A percentile compares a stretch with the other conserved stretches of the same genome.
Evolutionary conservation across 1,139 yeast species (phyloP).

Genomic region (Entelexis paramagnoliae): DNA sequence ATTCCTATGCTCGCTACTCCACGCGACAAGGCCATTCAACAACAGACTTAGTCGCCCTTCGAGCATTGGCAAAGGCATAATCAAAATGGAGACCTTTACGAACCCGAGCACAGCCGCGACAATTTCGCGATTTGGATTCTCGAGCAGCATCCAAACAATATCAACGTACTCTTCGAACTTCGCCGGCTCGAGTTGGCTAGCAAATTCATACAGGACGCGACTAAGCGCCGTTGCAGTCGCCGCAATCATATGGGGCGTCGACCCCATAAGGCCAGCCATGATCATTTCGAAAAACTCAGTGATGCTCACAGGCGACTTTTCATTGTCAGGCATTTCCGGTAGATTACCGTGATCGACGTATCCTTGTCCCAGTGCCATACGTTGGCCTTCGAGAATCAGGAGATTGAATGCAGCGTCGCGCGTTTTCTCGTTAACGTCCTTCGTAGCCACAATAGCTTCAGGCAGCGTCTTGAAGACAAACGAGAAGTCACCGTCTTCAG

Average conservation of each 20-base stretch:
- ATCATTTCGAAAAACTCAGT: conserved; percentile 85
- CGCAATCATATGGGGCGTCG: conserved; percentile 88
- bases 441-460: conserved; percentile 84
- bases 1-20: conserved; percentile 95
- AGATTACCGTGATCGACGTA: conserved; percentile 53
- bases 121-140: conserved; percentile 84
- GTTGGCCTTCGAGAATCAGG: conserved; percentile 70
- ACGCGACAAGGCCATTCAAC: conserved; percentile 62
- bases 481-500: conserved; percentile 40
- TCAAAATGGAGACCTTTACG: conserved; percentile 78
- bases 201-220: conserved; percentile 78
- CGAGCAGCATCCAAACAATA: conserved; percentile 82
- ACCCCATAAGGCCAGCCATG: conserved; percentile 92
- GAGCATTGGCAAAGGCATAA: conserved; percentile 72
- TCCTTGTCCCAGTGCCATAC: conserved; percentile 54
- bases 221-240: conserved; percentile 89
- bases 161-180: conserved; percentile 63
- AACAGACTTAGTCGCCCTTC: conserved; percentile 56
- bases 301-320: conserved; percentile 55
- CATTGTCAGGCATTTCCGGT: conserved; percentile 53
- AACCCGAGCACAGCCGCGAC: conserved; percentile 92
- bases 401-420: conserved; percentile 71
- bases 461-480: conserved; percentile 76
- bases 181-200: conserved; percentile 46
- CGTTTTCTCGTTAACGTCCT: conserved; percentile 85